These are phyloP conservation scores for Solanum chmielewskii DNA, from an alignment of 257 asterid genomes.

Conservation along the genomic window DNA sequence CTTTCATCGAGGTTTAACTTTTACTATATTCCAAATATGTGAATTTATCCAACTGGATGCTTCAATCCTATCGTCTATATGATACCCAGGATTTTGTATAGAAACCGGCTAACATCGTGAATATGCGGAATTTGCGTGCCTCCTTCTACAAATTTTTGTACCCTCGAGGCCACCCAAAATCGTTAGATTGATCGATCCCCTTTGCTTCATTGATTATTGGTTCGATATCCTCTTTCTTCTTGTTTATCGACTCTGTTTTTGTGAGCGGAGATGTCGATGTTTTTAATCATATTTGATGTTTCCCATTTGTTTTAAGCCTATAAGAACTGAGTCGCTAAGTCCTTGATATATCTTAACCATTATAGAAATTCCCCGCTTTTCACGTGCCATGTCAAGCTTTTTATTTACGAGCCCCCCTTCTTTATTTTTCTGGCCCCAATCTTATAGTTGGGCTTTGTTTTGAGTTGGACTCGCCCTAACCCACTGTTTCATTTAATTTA, in stretches of 20 bases:
- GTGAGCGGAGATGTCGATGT: neutral
- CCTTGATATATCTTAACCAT: neutral
- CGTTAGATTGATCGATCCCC: neutral
- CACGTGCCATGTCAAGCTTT: neutral
- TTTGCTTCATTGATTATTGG: neutral
- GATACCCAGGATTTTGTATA: neutral
- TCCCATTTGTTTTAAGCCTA: neutral
- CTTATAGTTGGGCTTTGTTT: neutral
- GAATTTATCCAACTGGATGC: too few relatives aligned
- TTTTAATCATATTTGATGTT: neutral
- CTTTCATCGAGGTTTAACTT: too few relatives aligned
- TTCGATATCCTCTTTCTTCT: neutral
- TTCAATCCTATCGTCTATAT: neutral
- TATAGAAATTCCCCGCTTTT: neutral
- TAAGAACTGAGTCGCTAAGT: neutral
- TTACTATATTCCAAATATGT: too few relatives aligned
- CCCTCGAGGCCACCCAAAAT: neutral
- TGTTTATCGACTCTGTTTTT: neutral
- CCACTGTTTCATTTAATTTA: neutral
- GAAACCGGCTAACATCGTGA: neutral
- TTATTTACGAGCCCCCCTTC: neutral
- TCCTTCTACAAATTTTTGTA: neutral
- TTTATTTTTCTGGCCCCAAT: neutral
- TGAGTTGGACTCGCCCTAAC: neutral
- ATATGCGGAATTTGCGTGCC: neutral